Conservation (phyloP, 371 early-diverging fungal species). For the Apophysomyces variabilis region DNA sequence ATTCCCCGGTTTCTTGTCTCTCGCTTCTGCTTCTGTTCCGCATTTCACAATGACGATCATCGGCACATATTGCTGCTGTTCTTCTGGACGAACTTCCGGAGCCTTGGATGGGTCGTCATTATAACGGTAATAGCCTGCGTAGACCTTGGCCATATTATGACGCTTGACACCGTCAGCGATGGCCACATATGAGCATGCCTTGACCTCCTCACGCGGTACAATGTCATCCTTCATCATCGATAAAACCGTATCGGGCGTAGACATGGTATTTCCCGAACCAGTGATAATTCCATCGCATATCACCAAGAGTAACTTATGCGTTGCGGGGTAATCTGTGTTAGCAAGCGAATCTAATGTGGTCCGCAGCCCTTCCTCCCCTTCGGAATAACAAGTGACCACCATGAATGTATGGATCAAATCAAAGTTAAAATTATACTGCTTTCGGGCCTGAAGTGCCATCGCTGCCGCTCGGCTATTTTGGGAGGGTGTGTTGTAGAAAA, state of each 20-base stretch:
- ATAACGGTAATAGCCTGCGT: conserved; percentile 79
- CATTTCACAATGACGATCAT: conserved; percentile 86
- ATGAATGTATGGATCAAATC: conserved; percentile 55
- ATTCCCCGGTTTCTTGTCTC: conserved; percentile 55
- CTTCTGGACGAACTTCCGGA: conserved; percentile 42
- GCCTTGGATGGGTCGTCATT: conserved; percentile 42
- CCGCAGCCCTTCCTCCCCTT: conserved; percentile 82
- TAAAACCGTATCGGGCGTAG: conserved; percentile 74
- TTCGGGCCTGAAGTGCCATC: conserved; percentile 25
- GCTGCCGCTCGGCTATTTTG: conserved; percentile 16
- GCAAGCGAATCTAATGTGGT: conserved; percentile 90
- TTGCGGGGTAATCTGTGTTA: conserved; percentile 79
- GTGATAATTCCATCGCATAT: conserved; percentile 83
- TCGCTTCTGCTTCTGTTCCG: conserved; percentile 72
- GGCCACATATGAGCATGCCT: conserved; percentile 79
- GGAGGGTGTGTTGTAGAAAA: conserved; percentile 13
- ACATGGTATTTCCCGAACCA: conserved; percentile 70
- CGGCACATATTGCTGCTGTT: conserved; percentile 52
- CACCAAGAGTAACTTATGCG: conserved; percentile 84
- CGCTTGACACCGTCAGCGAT: conserved; percentile 87
- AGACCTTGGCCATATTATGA: conserved; percentile 89
- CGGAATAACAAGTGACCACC: conserved; percentile 84
- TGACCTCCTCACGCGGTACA: conserved; percentile 58
- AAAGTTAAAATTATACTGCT: conserved; percentile 54
- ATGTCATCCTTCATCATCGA: conserved; percentile 78